phyloP scores from a whole-genome alignment of 1,284 basidiomycete species.

The Vanrija humicola region DNA sequence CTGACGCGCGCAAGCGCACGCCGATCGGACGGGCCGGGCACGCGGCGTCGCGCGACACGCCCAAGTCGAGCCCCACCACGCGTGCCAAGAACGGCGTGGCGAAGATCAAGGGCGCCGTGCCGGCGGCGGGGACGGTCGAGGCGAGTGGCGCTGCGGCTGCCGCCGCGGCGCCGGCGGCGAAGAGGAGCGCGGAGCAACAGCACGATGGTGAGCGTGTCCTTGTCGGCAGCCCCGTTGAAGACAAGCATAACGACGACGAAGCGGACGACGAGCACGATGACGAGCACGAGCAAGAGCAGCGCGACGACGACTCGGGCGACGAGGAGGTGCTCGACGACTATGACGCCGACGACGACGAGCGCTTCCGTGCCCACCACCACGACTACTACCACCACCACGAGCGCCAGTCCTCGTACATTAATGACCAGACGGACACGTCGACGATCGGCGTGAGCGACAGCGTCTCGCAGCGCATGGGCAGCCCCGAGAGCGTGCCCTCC shows the following conservation, averaged over 20 bases:
- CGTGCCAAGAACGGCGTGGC: background rate
- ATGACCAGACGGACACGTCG: background rate
- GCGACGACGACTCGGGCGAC: background rate
- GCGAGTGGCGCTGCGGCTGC: background rate
- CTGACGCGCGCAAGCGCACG: no score
- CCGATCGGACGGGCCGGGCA: constrained; percentile 5
- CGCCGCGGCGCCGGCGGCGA: background rate
- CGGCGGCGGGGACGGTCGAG: background rate
- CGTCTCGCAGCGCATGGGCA: no score
- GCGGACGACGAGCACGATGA: background rate
- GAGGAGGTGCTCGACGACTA: background rate
- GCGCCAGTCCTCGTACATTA: background rate
- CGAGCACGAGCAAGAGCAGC: background rate
- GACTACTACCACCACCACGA: background rate
- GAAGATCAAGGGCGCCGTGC: background rate
- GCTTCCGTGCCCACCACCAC: background rate
- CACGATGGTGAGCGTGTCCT: background rate
- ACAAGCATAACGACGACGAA: background rate
- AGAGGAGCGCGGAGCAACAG: background rate
- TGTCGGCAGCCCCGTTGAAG: background rate
- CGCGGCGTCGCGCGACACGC: constrained; percentile 5
- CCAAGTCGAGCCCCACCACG: background rate
- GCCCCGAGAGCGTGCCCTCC: no score
- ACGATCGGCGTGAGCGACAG: no score
- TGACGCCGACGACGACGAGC: background rate